Conservation (phyloP, 208 protist genomes). For the Perkinsela sp. region DNA sequence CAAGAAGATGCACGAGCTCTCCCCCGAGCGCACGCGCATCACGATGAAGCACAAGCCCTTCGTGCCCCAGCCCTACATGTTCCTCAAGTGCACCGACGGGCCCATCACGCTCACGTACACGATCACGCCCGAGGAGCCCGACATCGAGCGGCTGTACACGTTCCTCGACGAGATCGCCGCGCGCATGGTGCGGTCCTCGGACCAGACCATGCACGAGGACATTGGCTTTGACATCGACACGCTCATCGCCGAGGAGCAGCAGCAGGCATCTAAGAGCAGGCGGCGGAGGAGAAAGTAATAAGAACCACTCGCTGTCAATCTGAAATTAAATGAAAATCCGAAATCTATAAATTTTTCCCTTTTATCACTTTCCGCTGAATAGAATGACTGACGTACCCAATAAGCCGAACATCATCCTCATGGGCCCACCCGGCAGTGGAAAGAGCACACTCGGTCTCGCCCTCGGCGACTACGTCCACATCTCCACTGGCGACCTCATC, state of each 20-base stretch:
- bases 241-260: neutral
- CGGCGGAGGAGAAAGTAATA: neutral
- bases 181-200: neutral
- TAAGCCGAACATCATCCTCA: conserved; percentile 20
- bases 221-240: neutral
- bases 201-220: neutral
- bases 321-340: too few species aligned
- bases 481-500: conserved; percentile 35
- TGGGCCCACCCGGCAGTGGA: conserved; percentile 30
- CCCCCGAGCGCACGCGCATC: neutral
- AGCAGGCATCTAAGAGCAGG: neutral
- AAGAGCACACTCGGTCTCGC: conserved; percentile 39
- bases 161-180: neutral
- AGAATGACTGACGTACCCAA: neutral
- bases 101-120: neutral
- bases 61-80: neutral
- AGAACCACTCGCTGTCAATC: too few species aligned
- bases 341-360: too few species aligned
- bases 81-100: neutral
- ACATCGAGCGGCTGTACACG: neutral
- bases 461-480: conserved; percentile 34
- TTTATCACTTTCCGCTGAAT: too few species aligned
- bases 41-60: neutral
- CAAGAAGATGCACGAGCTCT: neutral
- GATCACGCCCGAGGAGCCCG: neutral